These are phyloP conservation scores for Zizania latifolia DNA, from an alignment of 176 grass and related monocot species.

Conservation along the genomic window DNA sequence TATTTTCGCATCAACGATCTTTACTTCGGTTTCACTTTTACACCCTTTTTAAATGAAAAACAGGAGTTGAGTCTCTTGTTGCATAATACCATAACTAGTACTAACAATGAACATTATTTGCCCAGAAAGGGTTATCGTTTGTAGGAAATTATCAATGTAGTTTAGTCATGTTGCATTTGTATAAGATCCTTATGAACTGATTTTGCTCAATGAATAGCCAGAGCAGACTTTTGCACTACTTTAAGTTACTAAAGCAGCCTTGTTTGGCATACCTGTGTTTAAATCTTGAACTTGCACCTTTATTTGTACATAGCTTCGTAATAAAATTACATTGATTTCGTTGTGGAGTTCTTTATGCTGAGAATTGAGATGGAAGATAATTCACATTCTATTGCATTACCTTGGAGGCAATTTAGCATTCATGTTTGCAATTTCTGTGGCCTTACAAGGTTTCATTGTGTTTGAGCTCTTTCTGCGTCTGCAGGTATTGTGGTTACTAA, in stretches of 20 bases:
- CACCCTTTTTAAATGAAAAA: neutral
- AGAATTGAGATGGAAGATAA: neutral
- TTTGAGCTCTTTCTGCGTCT: conserved; percentile 8
- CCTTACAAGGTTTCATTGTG: conserved; percentile 2
- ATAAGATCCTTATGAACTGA: neutral
- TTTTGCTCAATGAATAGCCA: neutral
- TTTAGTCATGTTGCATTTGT: neutral
- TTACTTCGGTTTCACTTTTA: neutral
- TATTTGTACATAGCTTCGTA: neutral
- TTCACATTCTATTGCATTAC: neutral
- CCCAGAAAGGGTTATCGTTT: neutral
- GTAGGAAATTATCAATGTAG: neutral
- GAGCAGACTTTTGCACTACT: neutral
- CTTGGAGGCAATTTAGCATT: neutral
- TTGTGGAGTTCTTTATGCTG: neutral
- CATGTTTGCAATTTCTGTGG: neutral
- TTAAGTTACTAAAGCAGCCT: neutral
- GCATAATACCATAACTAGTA: neutral
- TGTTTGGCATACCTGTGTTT: neutral
- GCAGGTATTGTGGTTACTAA: conserved; percentile 98
- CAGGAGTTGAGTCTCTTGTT: neutral
- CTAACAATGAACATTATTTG: neutral
- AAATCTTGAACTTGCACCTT: neutral
- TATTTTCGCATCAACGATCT: neutral
- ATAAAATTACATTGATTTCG: neutral